Conservation (phyloP, 768 basidiomycete species). For the Leccinum obscurum region DNA sequence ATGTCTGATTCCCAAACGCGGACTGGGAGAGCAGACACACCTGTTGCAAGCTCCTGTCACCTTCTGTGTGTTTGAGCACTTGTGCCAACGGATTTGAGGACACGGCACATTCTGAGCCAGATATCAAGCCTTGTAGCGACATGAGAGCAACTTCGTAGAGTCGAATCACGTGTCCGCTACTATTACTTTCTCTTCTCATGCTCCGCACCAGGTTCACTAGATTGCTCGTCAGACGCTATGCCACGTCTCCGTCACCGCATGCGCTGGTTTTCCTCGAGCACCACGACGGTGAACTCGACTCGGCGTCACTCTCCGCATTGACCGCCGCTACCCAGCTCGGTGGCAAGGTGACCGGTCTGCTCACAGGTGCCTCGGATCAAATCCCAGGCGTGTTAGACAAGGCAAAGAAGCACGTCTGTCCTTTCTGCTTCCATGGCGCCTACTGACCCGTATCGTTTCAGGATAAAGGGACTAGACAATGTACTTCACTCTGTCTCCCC, state of each 20-base stretch:
- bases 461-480: constrained; percentile 65
- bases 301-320: constrained; percentile 85
- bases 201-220: constrained; percentile 31
- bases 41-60: constrained; percentile 85
- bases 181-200: constrained; percentile 11
- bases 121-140: constrained; percentile 79
- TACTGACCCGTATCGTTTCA: constrained; percentile 29
- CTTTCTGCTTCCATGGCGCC: constrained; percentile 7
- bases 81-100: constrained; percentile 84
- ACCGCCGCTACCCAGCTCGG: constrained; percentile 88
- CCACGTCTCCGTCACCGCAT: constrained; percentile 62
- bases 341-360: constrained; percentile 78
- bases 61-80: constrained; percentile 87
- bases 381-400: constrained; percentile 65
- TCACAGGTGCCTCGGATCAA: constrained; percentile 69
- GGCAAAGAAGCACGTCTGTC: constrained; percentile 69
- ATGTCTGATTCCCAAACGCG: not conserved
- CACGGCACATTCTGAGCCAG: constrained; percentile 87
- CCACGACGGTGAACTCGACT: constrained; percentile 74
- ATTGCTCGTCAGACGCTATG: constrained; percentile 43
- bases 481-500: constrained; percentile 70
- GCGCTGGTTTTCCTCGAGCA: constrained; percentile 92
- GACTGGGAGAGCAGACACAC: constrained; percentile 39
- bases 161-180: constrained; percentile 19
- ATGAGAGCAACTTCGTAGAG: constrained; percentile 23